A percentile compares a stretch with the other conserved stretches of the same genome.
Conservation (phyloP, 2,329 filamentous ascomycete species). For the Chlorencoelia australis region DNA sequence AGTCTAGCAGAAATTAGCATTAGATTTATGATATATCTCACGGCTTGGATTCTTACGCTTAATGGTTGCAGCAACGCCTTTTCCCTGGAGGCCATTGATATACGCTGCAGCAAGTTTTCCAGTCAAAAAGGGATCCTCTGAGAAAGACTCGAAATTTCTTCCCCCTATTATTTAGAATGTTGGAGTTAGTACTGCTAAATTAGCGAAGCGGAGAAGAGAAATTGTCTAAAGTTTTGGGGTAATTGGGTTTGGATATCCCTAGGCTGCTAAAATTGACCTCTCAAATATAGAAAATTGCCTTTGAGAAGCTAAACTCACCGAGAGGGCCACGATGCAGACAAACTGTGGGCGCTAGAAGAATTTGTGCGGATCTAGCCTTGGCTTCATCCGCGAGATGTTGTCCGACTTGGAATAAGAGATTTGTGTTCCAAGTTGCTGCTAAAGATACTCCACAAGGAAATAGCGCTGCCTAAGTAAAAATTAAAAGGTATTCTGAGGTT, state of each 20-base stretch:
- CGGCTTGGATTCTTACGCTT: conserved; percentile 46
- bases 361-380: conserved; percentile 62
- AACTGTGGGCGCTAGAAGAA: conserved; percentile 67
- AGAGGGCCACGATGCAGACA: conserved; percentile 76
- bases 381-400: conserved; percentile 61
- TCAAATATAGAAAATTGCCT: too few species aligned
- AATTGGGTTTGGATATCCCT: too few species aligned
- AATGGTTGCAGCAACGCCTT: conserved; percentile 64
- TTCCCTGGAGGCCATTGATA: conserved; percentile 62
- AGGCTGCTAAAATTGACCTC: too few species aligned
- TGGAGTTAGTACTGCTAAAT: too few species aligned
- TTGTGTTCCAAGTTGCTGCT: conserved; percentile 68
- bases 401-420: conserved; percentile 59
- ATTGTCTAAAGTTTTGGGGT: too few species aligned
- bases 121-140: conserved; percentile 70
- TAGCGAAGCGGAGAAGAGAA: too few species aligned
- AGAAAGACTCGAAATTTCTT: conserved; percentile 79
- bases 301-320: too few species aligned
- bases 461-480: conserved; percentile 50
- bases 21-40: conserved; percentile 1
- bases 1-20: conserved; percentile 36
- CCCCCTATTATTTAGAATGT: too few species aligned
- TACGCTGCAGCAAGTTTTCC: conserved; percentile 64
- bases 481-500: conserved; percentile 3
- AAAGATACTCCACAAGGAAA: conserved; percentile 73